Evolutionary conservation across 2,329 filamentous ascomycete genomes (phyloP).

Genomic region (Stagonosporopsis cucurbitacearum): DNA sequence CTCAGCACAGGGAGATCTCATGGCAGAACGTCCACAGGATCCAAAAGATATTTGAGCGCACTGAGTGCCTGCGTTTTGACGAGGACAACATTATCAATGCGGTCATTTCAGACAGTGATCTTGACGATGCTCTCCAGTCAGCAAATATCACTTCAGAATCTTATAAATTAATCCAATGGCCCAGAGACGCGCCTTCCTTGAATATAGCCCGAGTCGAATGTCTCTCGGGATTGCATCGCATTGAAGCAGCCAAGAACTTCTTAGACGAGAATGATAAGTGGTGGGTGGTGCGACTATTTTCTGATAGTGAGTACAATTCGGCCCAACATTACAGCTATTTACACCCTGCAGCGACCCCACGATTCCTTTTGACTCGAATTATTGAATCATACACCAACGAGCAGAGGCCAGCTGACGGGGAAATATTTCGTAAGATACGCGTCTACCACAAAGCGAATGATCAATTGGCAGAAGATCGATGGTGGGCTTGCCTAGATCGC

Average conservation of each 20-base stretch:
- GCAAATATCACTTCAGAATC: neutral
- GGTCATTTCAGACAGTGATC: constrained; percentile 15
- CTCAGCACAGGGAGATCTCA: neutral
- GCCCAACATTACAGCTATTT: neutral
- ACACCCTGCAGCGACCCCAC: constrained; percentile 14
- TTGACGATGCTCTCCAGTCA: neutral
- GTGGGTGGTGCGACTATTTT: constrained; percentile 31
- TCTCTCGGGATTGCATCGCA: constrained; percentile 23
- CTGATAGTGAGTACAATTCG: constrained; percentile 7
- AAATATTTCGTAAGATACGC: constrained; percentile 32
- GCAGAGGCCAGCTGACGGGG: constrained; percentile 24
- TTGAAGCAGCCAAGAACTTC: constrained; percentile 19
- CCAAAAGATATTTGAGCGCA: neutral
- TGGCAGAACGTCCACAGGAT: neutral
- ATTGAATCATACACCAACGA: constrained; percentile 24
- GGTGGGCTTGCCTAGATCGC: constrained; percentile 26
- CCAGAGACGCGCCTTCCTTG: constrained; percentile 14
- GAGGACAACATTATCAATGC: constrained; percentile 25
- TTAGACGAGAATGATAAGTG: constrained; percentile 31
- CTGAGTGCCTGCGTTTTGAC: neutral
- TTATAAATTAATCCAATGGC: neutral
- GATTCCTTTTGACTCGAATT: constrained; percentile 12
- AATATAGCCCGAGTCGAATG: constrained; percentile 21
- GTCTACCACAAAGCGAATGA: constrained; percentile 23
- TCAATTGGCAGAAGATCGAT: constrained; percentile 16